A percentile compares a stretch with the other conserved stretches of the same genome.
Evolutionary conservation across 306 rosid genomes (phyloP).

Genomic region (Castanea sativa): DNA sequence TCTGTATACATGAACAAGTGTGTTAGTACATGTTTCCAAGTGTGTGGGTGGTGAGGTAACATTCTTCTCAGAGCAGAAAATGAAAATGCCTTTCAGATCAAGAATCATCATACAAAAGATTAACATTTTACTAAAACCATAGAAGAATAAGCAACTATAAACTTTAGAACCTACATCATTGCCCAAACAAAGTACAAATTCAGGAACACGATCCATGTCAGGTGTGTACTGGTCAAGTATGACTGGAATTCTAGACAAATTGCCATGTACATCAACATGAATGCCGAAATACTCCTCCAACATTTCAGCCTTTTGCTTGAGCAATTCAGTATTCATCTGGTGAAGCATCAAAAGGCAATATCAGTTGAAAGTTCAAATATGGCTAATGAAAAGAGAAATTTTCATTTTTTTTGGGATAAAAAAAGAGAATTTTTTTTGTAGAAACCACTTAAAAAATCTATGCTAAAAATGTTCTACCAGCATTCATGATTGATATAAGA

Average conservation of each 20-base stretch:
- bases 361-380: not conserved
- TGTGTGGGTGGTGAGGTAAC: not conserved
- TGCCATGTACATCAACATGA: slow-evolving; percentile 64
- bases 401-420: too few species aligned
- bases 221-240: slow-evolving; percentile 96
- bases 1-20: not conserved
- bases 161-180: slow-evolving; percentile 71
- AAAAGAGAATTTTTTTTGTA: not conserved
- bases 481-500: not conserved
- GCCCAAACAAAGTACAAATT: slow-evolving; percentile 71
- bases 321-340: slow-evolving; percentile 73
- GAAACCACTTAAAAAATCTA: not conserved
- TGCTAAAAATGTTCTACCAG: not conserved
- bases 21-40: not conserved
- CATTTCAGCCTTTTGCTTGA: slow-evolving; percentile 66
- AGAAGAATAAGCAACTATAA: not conserved
- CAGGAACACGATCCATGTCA: slow-evolving; percentile 91
- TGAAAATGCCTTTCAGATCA: not conserved
- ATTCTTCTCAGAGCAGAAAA: not conserved
- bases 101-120: not conserved
- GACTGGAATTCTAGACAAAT: slow-evolving; percentile 75
- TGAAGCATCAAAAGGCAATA: slow-evolving; percentile 24
- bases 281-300: slow-evolving; percentile 72
- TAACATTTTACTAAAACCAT: not conserved
- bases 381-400: not conserved